Percentiles rank a stretch among this genome's conserved stretches.
phyloP scores from a whole-genome alignment of 305 asterid genomes.

The Fraxinus paxiana region DNA sequence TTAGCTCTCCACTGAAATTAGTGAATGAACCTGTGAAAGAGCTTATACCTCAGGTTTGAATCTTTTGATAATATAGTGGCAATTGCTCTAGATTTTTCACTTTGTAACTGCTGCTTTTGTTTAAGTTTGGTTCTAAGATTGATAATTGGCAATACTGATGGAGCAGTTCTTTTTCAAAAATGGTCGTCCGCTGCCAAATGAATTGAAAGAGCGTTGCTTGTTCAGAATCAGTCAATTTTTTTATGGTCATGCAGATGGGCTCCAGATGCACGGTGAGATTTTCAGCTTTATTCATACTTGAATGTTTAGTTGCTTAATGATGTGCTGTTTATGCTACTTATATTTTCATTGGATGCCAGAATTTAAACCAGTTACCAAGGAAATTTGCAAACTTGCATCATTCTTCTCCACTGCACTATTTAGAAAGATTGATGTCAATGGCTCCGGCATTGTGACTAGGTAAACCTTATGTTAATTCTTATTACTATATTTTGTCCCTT shows the following conservation, averaged over 20 bases:
- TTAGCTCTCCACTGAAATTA: conserved; percentile 81
- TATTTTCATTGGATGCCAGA: conserved; percentile 48
- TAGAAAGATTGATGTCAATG: conserved; percentile 65
- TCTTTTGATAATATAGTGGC: conserved; percentile 17
- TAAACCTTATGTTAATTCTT: conserved; percentile 25
- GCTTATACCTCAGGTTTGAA: conserved; percentile 86
- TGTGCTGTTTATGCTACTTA: conserved; percentile 13
- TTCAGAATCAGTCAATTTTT: conserved; percentile 90
- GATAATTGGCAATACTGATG: conserved; percentile 24
- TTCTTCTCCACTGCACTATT: conserved; percentile 85
- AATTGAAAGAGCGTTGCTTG: conserved; percentile 86
- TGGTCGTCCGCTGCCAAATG: conserved; percentile 91
- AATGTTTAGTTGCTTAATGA: not conserved
- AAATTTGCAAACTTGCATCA: conserved; percentile 96
- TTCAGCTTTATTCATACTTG: conserved; percentile 16
- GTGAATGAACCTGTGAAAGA: conserved; percentile 84
- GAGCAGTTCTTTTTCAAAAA: conserved; percentile 84
- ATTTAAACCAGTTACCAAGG: conserved; percentile 86
- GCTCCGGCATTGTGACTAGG: conserved; percentile 81
- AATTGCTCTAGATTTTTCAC: conserved; percentile 11
- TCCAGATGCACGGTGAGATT: conserved; percentile 79
- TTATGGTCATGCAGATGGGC: conserved; percentile 82
- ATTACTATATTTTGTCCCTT: not conserved
- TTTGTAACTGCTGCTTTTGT: conserved; percentile 10
- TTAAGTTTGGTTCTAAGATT: conserved; percentile 7